Base-by-base conservation (phyloP, 768 basidiomycete genomes). In the Trametes meyenii region DNA sequence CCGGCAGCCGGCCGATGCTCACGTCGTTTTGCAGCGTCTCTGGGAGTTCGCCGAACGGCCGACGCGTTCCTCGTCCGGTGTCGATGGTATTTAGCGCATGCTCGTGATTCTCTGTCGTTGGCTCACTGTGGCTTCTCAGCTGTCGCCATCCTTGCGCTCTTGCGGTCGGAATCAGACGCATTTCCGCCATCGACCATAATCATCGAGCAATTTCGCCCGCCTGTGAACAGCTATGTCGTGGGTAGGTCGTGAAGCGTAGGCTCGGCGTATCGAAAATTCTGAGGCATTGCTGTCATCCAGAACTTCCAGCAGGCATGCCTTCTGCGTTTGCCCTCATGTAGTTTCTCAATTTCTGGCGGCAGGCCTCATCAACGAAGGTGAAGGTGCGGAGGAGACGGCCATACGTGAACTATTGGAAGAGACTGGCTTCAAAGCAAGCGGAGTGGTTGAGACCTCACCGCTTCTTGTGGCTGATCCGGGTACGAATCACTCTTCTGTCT, bases 11-110 rank as follows among this genome's bases (percentile, higher is more conserved):
- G 26, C 53, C 39, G 50, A 17, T 24, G 14, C 49, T 58, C 55
- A 50, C 35, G 57, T 61, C 42, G 45, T 23, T 45, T 49, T 44
- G 11, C 66, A 96, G 89, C 79, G 94, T 58, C 68, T 82, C n/a
- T 98, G 96, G 95, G 96, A 97, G 74, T 87, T 79, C 60, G 95
- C 95, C 11, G 87, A 92, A 67, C 81, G 96, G 39, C 90, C 85
- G 69, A 94, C 92, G 13, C 83, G 91, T 44, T 85, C 85, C 50
- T 80, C 83, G 4, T 84, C 86, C 12, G 93, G 89, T 0, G 83
- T 94, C 58, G 96, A 97, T 75, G 92, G 93, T 92, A 50, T 14
- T 75, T 58, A 10, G 6, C 3, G 58, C 8, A 7, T 23, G 10
- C 17, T n/a, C 10, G n/a, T 50, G 23, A 12, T 39, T 55, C 19